Conservation (phyloP, 1,284 basidiomycete species). For the Cutaneotrichosporon daszewskae region DNA sequence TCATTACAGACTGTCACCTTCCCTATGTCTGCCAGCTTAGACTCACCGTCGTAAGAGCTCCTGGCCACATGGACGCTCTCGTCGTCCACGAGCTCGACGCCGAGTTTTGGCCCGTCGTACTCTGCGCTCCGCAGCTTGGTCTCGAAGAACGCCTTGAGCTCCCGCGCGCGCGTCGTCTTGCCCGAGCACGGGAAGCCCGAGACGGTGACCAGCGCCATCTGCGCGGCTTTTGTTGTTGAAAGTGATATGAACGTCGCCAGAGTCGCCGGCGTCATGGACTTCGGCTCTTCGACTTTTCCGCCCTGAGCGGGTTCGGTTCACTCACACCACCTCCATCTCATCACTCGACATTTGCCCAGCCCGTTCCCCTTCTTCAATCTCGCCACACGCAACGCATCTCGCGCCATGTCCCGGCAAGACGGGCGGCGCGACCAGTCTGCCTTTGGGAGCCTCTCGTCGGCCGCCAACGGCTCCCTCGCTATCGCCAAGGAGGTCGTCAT, state of each 20-base stretch:
- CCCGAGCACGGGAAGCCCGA: slow-evolving; percentile 87
- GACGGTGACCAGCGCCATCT: slow-evolving; percentile 89
- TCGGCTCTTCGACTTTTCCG: not conserved
- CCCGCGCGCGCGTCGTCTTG: slow-evolving; percentile 66
- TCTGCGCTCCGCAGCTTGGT: slow-evolving; percentile 1
- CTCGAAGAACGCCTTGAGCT: slow-evolving; percentile 63
- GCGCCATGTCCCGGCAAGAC: slow-evolving; percentile 2
- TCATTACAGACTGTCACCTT: too few relatives aligned
- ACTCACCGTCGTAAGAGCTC: slow-evolving; percentile 67
- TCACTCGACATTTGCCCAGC: not conserved
- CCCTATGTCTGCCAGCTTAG: too few relatives aligned
- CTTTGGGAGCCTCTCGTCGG: slow-evolving; percentile 24
- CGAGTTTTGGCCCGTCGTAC: slow-evolving; percentile 52
- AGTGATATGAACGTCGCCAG: not conserved
- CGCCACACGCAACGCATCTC: not conserved
- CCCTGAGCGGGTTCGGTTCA: too few relatives aligned
- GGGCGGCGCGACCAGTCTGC: slow-evolving; percentile 6
- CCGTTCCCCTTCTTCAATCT: not conserved
- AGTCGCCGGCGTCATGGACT: not conserved
- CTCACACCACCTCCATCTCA: not conserved
- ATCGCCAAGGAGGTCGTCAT: slow-evolving; percentile 46
- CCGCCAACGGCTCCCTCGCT: slow-evolving; percentile 30
- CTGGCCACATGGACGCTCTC: slow-evolving; percentile 63
- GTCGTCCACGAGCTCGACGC: slow-evolving; percentile 71
- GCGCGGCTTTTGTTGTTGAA: not conserved